phyloP scores from a whole-genome alignment of 345 rosid genomes.

The Rhodamnia rubescens region DNA sequence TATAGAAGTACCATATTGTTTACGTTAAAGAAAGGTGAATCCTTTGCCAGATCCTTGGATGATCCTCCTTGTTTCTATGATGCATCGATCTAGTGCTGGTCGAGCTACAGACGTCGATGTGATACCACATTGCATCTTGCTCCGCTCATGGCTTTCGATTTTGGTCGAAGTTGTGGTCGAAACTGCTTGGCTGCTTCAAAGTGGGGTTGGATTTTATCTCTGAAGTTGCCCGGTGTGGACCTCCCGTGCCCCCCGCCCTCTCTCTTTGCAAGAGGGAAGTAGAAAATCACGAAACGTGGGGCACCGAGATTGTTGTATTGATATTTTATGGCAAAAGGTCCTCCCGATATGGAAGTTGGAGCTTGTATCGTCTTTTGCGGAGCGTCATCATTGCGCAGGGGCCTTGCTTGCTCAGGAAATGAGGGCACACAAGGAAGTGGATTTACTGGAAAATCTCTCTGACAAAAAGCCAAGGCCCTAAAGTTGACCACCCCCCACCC shows the following conservation, averaged over 20 bases:
- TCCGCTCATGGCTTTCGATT: neutral
- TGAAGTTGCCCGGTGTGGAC: neutral
- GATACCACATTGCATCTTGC: neutral
- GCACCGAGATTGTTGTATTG: neutral
- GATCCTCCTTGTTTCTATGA: neutral
- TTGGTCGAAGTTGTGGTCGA: neutral
- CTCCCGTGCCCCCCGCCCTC: neutral
- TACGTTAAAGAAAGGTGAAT: neutral
- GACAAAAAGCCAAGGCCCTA: slow-evolving; percentile 3
- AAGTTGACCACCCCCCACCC: slow-evolving; percentile 5
- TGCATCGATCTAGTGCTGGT: neutral
- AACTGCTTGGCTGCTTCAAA: neutral
- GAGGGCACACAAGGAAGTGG: slow-evolving; percentile 33
- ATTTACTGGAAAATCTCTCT: slow-evolving; percentile 6
- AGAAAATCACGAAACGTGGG: slow-evolving; percentile 4
- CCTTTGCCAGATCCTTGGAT: neutral
- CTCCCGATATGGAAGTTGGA: slow-evolving; percentile 18
- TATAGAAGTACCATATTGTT: neutral
- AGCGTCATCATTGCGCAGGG: slow-evolving; percentile 26
- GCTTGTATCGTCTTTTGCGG: slow-evolving; percentile 13
- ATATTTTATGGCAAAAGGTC: slow-evolving; percentile 1
- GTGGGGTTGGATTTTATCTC: neutral
- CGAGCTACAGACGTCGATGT: neutral
- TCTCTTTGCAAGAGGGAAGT: neutral
- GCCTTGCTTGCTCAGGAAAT: slow-evolving; percentile 4